Percentiles rank a stretch among this genome's conserved stretches.
Conservation (phyloP, 768 basidiomycete species). For the Mycena rebaudengoi region DNA sequence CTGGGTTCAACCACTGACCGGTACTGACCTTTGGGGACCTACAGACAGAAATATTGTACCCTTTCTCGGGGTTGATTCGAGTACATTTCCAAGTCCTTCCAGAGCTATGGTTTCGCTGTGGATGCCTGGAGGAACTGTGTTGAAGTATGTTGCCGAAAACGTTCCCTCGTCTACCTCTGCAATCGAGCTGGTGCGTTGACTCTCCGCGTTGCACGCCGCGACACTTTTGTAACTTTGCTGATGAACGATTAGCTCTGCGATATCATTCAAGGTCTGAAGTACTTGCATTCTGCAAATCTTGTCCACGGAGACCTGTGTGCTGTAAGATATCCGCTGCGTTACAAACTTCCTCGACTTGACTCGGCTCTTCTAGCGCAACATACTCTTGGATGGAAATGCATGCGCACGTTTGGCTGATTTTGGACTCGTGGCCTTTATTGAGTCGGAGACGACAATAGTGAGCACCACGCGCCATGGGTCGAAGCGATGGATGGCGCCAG, state of each 20-base stretch:
- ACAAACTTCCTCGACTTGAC: neutral
- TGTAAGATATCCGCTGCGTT: neutral
- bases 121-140: slow-evolving; percentile 7
- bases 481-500: neutral
- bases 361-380: neutral
- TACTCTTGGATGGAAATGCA: neutral
- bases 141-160: neutral
- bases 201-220: too few species aligned
- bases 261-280: neutral
- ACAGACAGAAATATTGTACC: neutral
- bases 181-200: neutral
- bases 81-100: neutral
- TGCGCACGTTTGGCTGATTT: neutral
- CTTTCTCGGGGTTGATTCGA: neutral
- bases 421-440: neutral
- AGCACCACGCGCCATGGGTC: neutral
- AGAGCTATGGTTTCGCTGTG: slow-evolving; percentile 3
- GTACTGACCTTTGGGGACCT: too few species aligned
- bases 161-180: neutral
- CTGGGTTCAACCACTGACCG: neutral
- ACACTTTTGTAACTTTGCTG: too few species aligned
- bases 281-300: neutral
- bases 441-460: neutral
- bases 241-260: neutral
- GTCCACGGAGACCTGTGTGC: neutral